Base-by-base conservation (phyloP, 2,329 filamentous ascomycete species). In the Neospermospora avenae region DNA sequence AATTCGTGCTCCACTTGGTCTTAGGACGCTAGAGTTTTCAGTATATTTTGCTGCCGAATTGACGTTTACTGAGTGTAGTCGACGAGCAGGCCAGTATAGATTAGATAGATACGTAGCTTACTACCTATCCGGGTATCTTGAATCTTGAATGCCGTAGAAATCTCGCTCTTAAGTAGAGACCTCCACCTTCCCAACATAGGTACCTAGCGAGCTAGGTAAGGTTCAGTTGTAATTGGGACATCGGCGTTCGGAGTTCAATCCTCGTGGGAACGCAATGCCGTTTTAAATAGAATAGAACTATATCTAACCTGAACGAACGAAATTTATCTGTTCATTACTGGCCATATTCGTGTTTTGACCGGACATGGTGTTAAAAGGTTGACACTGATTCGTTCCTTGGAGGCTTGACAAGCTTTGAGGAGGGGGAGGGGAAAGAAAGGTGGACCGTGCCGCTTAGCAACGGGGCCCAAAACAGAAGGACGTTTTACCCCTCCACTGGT, bases 381-480 rank as follows among this genome's bases (percentile, higher is more conserved):
- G 31, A 37, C 22, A 28, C 16, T 51, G 48, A 51, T 37, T 51
- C 48, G 48, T 51, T 51, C 28, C 10, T n/a, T 37, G 48, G 16
- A 13, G 28, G 28, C 28, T 31, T 31, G 28, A 31, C 28, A 31
- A 31, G 28, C 28, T 31, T 49, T 22, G 28, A 18, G 28, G 10
- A 4, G 10, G 8, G 8, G n/a, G 18, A 31, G 44, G 44, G 25
- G 44, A 24, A 22, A n/a, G 18, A 39, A 22, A 18, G 39, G 31
- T 51, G 48, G 48, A 14, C 48, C 48, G 46, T 18, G 45, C 48
- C 31, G 48, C 48, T 51, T 51, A 51, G 31, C 18, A 35, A 51
- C 31, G 31, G 48, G n/a, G 48, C 28, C 48, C 48, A 37, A 37
- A 49, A 51, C 34, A 54, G 51, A 42, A 42, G 35, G 24, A 54